Evolutionary conservation across 1,139 yeast genomes (phyloP).

Genomic region (Meyerozyma carpophila): DNA sequence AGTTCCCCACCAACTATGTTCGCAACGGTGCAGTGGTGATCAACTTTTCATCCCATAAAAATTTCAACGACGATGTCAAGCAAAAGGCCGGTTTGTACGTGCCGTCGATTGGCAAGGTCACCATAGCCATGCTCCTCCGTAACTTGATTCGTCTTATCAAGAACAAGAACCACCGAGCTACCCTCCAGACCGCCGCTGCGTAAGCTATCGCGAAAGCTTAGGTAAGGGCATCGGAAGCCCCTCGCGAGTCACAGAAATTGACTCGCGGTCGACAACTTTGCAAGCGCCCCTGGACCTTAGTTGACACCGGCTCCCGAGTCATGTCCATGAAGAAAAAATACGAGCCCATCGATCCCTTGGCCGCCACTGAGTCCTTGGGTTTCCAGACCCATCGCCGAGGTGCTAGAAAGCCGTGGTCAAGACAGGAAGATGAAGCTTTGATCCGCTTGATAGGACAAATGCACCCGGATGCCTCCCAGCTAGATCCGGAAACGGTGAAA

Average conservation of each 20-base stretch:
- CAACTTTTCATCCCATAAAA: slow-evolving; percentile 84
- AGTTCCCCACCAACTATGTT: slow-evolving; percentile 76
- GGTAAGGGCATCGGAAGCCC: neutral
- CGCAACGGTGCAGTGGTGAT: slow-evolving; percentile 87
- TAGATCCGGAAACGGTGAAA: slow-evolving; percentile 37
- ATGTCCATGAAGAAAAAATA: neutral
- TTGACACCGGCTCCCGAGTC: neutral
- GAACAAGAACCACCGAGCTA: slow-evolving; percentile 33
- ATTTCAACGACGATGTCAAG: slow-evolving; percentile 76
- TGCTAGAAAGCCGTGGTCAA: slow-evolving; percentile 63
- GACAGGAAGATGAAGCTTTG: slow-evolving; percentile 54
- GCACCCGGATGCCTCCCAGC: slow-evolving; percentile 16
- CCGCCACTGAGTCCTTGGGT: slow-evolving; percentile 69
- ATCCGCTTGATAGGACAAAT: slow-evolving; percentile 29
- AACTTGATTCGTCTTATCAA: slow-evolving; percentile 77
- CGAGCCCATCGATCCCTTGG: slow-evolving; percentile 54
- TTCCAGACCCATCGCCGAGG: slow-evolving; percentile 64
- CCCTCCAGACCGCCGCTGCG: neutral
- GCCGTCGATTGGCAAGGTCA: slow-evolving; percentile 94
- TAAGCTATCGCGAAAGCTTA: neutral
- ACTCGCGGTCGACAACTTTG: neutral
- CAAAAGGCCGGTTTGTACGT: slow-evolving; percentile 84
- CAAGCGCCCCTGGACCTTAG: neutral
- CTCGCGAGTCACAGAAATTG: neutral
- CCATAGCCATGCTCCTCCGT: slow-evolving; percentile 88